Evolutionary conservation across 805 yeast genomes (phyloP), one percentile per base, ranked within the genome.

Genomic region (Teunomyces cretensis): DNA sequence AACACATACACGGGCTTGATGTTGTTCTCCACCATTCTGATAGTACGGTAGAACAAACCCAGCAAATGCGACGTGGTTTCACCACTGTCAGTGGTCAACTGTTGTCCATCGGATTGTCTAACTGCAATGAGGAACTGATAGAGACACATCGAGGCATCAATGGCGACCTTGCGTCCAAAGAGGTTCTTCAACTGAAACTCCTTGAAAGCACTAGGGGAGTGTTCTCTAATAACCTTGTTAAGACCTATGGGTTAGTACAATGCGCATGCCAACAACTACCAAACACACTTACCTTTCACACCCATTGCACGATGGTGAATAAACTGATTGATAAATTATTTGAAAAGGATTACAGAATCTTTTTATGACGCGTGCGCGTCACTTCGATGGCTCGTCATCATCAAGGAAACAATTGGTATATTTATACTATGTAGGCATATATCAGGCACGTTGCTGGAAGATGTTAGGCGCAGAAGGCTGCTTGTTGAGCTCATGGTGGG

Each of bases 61-160:
- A 91, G 90, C 46, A 94, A 65, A 64, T 94, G 99, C 0, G 97
- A 87, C 0, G 88, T 72, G 1, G 97, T 92, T 51, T 89, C 96
- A 36, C 99, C 99, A 14, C 80, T 80, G 32, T 88, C 96, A 51
- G 81, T 86, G 17, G 94, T 83, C 58, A 94, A 74, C 61, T 90
- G 96, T 50, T 83, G 89, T n/a, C 99, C 99, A 59, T 94, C 98
- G 46, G 86, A 90, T 56, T 92, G 98, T 60, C 99, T 79, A 4
- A 94, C 99, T 0, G 98, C 97, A 59, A 94, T 91, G 40, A 94
- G 74, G 60, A 92, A 94, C 66, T 94, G 99, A 62, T 94, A 94
- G 33, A 94, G 74, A 53, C 96, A 89, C 99, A 94, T 94, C 8
- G 98, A 91, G 2, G 96, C 95, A 69, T 87, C 92, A 48, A 94